Evolutionary conservation across 441 rosid genomes (phyloP).

Genomic region (Euphorbia celastroides): DNA sequence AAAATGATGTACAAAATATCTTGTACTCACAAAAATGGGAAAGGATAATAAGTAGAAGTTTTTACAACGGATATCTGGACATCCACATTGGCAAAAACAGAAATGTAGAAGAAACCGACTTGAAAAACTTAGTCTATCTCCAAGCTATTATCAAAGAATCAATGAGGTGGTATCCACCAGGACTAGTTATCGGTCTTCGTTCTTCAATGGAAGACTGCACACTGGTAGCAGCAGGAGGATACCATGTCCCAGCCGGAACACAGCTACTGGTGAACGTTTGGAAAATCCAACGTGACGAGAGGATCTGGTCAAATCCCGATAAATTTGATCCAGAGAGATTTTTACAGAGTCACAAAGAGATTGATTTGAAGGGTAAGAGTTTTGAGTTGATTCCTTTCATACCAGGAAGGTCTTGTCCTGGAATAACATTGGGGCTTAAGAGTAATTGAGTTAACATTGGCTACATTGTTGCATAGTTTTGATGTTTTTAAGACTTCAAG

Average conservation of each 20-base stretch:
- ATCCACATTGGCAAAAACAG: slow-evolving; percentile 37
- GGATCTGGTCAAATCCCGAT: slow-evolving; percentile 29
- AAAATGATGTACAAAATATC: no score
- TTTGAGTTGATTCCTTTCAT: slow-evolving; percentile 38
- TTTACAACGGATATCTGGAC: no score
- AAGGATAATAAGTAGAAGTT: no score
- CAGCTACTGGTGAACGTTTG: slow-evolving; percentile 47
- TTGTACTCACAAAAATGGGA: no score
- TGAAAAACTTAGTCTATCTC: slow-evolving; percentile 39
- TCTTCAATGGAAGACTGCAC: slow-evolving; percentile 46
- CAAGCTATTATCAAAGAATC: slow-evolving; percentile 52
- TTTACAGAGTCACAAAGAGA: slow-evolving; percentile 20
- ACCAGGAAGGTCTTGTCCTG: slow-evolving; percentile 35
- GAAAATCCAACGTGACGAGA: slow-evolving; percentile 42
- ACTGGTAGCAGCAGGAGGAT: slow-evolving; percentile 26
- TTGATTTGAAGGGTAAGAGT: slow-evolving; percentile 29
- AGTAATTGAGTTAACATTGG: slow-evolving; percentile 25
- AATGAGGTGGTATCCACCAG: slow-evolving; percentile 43
- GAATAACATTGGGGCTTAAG: slow-evolving; percentile 27
- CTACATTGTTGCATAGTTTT: slow-evolving; percentile 32
- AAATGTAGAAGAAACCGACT: slow-evolving; percentile 40
- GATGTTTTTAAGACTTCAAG: slow-evolving; percentile 20
- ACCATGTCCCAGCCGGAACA: slow-evolving; percentile 37
- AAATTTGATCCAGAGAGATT: slow-evolving; percentile 36
- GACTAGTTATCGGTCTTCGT: slow-evolving; percentile 36